A percentile compares a stretch with the other conserved stretches of the same genome.
Conservation (phyloP, 257 asterid species). For the Lycium ferocissimum region DNA sequence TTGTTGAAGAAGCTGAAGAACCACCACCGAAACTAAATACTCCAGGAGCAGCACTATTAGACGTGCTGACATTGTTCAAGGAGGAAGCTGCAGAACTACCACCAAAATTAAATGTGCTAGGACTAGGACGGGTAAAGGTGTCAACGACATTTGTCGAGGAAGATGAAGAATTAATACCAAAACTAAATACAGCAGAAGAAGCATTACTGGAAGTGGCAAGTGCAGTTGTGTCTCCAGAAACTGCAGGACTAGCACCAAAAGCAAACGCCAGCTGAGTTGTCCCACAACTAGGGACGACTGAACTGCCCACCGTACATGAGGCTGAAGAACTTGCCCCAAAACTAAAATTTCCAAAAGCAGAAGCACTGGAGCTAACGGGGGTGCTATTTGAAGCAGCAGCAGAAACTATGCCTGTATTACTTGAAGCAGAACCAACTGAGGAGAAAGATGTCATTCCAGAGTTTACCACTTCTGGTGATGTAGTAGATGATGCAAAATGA, state of each 20-base stretch:
- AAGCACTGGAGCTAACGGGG: constrained; percentile 24
- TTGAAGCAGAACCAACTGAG: constrained; percentile 25
- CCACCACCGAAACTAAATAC: constrained; percentile 43
- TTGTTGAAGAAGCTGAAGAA: constrained; percentile 49
- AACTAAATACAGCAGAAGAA: constrained; percentile 44
- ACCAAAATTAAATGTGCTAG: constrained; percentile 51
- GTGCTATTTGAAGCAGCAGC: constrained; percentile 30
- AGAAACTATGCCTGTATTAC: constrained; percentile 17
- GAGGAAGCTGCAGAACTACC: constrained; percentile 32
- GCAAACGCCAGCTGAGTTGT: constrained; percentile 20
- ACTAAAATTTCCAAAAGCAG: constrained; percentile 10
- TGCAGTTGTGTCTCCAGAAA: constrained; percentile 49
- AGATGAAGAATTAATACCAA: constrained; percentile 45
- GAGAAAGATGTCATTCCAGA: constrained; percentile 19
- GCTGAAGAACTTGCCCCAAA: constrained; percentile 27
- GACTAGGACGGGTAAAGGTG: constrained; percentile 48
- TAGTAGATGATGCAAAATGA: constrained; percentile 40
- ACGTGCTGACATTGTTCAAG: constrained; percentile 15
- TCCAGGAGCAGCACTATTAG: constrained; percentile 15
- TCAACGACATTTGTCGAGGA: constrained; percentile 34
- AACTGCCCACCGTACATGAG: not conserved
- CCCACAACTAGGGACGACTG: constrained; percentile 8
- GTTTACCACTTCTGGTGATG: constrained; percentile 42
- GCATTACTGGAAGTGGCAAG: constrained; percentile 41
- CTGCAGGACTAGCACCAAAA: constrained; percentile 49